Conservation (phyloP, 257 asterid genomes). For the Solanum chilense region DNA sequence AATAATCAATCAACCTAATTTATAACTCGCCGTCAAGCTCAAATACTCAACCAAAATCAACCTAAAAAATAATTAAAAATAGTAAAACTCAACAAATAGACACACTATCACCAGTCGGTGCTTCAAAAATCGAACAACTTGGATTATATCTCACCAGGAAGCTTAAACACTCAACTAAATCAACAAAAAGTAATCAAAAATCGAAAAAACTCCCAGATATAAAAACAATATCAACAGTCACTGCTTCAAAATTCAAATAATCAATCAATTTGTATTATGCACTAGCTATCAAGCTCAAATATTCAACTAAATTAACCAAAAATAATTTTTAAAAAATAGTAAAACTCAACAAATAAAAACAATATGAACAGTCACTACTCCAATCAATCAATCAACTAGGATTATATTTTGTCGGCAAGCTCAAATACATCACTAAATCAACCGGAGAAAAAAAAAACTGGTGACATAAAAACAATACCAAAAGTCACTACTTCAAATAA, state of each 20-base stretch:
- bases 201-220: not conserved
- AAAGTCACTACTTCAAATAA: not conserved
- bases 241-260: not conserved
- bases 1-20: not conserved
- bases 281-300: conserved; percentile 87
- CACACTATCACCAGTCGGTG: not conserved
- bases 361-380: not conserved
- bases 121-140: not conserved
- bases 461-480: not conserved
- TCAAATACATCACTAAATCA: not conserved
- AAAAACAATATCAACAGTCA: not conserved
- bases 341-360: not conserved
- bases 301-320: conserved; percentile 32
- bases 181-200: not conserved
- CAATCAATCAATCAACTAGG: not conserved
- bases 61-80: not conserved
- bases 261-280: not conserved
- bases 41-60: not conserved
- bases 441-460: no score
- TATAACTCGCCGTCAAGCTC: conserved; percentile 16
- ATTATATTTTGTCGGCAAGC: not conserved
- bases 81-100: not conserved
- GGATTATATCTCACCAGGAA: not conserved
- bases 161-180: not conserved
- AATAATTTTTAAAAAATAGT: not conserved